phyloP scores from a whole-genome alignment of 1,139 yeast genomes.

The Diutina neorugosa region DNA sequence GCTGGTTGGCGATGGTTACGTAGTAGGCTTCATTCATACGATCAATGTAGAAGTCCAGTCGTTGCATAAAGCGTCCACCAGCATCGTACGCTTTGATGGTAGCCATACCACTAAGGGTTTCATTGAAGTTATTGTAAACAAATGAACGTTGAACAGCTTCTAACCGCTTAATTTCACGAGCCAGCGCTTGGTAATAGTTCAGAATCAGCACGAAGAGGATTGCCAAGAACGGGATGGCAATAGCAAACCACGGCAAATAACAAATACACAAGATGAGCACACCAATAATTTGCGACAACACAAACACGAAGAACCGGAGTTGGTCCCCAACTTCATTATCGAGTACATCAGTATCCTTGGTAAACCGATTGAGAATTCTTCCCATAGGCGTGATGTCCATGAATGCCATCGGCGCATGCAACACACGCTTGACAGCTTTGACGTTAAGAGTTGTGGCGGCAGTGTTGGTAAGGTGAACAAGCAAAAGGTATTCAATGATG shows the following conservation, averaged over 20 bases:
- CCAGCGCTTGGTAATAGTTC: constrained; percentile 40
- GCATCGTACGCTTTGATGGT: constrained; percentile 28
- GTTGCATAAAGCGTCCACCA: constrained; percentile 34
- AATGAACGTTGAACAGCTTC: constrained; percentile 34
- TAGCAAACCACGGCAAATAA: constrained; percentile 67
- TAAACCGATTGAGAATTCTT: constrained; percentile 11
- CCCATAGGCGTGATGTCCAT: constrained; percentile 13
- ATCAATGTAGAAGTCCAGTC: constrained; percentile 40
- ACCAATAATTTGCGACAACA: constrained; percentile 46
- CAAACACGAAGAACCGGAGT: constrained; percentile 36
- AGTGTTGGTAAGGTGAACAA: constrained; percentile 21
- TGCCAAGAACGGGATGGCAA: constrained; percentile 49
- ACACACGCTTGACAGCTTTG: constrained; percentile 45
- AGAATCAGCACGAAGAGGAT: constrained; percentile 38
- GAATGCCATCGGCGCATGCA: constrained; percentile 16
- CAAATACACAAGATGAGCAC: constrained; percentile 55
- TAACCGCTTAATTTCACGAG: constrained; percentile 36
- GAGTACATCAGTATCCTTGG: constrained; percentile 11
- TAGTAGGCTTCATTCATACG: constrained; percentile 64
- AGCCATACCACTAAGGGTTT: constrained; percentile 32
- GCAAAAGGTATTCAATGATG: constrained; percentile 30
- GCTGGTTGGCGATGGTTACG: constrained; percentile 55
- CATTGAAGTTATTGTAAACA: constrained; percentile 35
- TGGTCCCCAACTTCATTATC: constrained; percentile 29
- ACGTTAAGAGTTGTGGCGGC: constrained; percentile 19